Base-by-base conservation (phyloP, 306 rosid genomes). In the Castanea sativa region DNA sequence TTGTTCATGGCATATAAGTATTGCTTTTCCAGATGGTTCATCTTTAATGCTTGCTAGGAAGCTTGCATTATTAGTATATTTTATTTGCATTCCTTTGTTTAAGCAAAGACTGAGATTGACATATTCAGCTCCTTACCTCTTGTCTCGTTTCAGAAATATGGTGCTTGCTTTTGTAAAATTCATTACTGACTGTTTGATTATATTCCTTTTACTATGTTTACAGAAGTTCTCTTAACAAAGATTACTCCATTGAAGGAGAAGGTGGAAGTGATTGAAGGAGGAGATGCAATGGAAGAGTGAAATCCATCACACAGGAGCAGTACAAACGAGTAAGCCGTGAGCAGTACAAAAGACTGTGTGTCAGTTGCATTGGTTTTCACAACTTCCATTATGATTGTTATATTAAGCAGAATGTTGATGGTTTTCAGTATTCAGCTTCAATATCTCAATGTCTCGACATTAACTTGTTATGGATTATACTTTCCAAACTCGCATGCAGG, bases 281-380 rank as follows among this genome's bases (percentile, higher is more conserved):
- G 93, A 55, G 97, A 92, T 33, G 97, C 91, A 15, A 94, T 94
- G 99, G 99, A 94, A 81, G 97, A 94, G 86, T 92, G 87, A 85
- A 61, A 27, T 30, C 55, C 56, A 65, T 33, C 71, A 2, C 23
- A 5, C 25, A 61, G 25, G 8, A 4, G 60, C 61, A 32, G 69
- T 78, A 18, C 43, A 38, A 38, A 38, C 2, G 11, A 38, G 43
- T 7, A 38, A 38, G 43, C 43, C 10, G 2, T 1, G 43, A 38
- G 43, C 43, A 38, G 43, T 38, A 38, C 11, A 38, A 38, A 38
- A 38, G 43, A 41, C 45, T 38, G 3, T 41, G 45, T 8, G 45
- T 8, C 45, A 55, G 59, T 64, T 64, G 45, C 32, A 20, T 64
- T 64, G 45, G 0, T 64, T 64, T 64, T 64, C 1, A 2, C 45